Conservation (phyloP, 2,329 filamentous ascomycete species). For the Penicillium palitans region DNA sequence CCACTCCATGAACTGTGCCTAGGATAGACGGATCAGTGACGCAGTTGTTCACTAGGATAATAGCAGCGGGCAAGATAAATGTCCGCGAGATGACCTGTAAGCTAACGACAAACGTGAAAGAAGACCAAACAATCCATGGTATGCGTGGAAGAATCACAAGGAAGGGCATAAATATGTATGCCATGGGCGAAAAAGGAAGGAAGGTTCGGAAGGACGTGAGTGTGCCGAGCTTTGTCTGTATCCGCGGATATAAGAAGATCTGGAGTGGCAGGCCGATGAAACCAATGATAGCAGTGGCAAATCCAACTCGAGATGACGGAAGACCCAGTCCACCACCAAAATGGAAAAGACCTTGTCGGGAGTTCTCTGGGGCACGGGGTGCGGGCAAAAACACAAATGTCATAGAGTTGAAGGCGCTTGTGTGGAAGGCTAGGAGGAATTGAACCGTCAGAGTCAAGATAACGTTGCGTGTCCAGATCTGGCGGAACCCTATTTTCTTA, state of each 20-base stretch:
- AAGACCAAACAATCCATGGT: conserved; percentile 60
- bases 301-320: conserved; percentile 67
- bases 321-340: conserved; percentile 76
- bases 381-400: conserved; percentile 77
- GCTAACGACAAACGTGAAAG: conserved; percentile 63
- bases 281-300: conserved; percentile 75
- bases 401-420: conserved; percentile 73
- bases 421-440: conserved; percentile 70
- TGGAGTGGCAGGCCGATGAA: conserved; percentile 73
- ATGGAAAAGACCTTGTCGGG: conserved; percentile 48
- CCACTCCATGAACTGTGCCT: conserved; percentile 60
- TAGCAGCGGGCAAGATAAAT: conserved; percentile 61
- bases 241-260: conserved; percentile 67
- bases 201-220: conserved; percentile 67
- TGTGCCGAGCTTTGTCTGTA: conserved; percentile 68
- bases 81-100: conserved; percentile 73
- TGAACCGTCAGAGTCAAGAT: conserved; percentile 61
- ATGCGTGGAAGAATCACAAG: conserved; percentile 65
- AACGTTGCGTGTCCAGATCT: conserved; percentile 57
- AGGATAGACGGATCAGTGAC: conserved; percentile 58
- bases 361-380: conserved; percentile 56
- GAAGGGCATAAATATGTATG: conserved; percentile 70
- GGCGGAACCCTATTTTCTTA: conserved; percentile 47
- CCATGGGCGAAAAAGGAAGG: conserved; percentile 67
- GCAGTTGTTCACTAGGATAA: conserved; percentile 62